Conservation (phyloP, 495 filamentous ascomycete species). For the Emericellopsis terricola region DNA sequence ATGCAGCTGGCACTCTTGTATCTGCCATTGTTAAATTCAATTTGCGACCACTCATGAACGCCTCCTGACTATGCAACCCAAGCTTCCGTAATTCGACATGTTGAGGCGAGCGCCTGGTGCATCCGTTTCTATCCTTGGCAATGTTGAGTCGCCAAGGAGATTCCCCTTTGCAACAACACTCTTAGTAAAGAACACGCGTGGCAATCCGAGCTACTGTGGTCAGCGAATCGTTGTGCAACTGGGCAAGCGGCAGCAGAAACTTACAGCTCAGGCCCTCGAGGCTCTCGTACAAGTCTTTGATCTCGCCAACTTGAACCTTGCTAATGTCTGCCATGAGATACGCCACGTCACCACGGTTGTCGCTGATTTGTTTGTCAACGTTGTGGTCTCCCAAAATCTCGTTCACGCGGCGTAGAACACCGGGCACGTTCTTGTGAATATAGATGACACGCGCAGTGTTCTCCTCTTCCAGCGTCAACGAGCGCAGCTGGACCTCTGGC, state of each 20-base stretch:
- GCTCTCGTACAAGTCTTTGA: constrained; percentile 68
- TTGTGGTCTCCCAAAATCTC: constrained; percentile 88
- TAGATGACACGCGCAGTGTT: constrained; percentile 84
- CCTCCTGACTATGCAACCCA: no score
- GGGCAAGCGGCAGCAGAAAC: constrained; percentile 9
- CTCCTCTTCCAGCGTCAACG: constrained; percentile 69
- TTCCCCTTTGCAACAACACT: no score
- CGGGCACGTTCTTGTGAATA: constrained; percentile 89
- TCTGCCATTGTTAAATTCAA: no score
- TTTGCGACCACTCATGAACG: no score
- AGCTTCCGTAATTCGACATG: no score
- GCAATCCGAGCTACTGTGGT: constrained; percentile 50
- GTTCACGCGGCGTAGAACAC: constrained; percentile 89
- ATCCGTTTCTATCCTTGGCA: no score
- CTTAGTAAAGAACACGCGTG: constrained; percentile 77
- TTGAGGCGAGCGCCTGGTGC: no score
- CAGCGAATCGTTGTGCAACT: neutral
- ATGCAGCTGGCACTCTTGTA: no score
- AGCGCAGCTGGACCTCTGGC: constrained; percentile 80
- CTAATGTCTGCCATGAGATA: constrained; percentile 98
- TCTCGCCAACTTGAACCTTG: constrained; percentile 57
- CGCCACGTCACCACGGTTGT: constrained; percentile 82
- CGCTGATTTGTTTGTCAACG: constrained; percentile 95
- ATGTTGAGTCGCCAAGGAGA: no score
- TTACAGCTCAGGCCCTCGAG: constrained; percentile 69